phyloP scores from a whole-genome alignment of 2,329 filamentous ascomycete genomes.

The Trichoderma afroharzianum region DNA sequence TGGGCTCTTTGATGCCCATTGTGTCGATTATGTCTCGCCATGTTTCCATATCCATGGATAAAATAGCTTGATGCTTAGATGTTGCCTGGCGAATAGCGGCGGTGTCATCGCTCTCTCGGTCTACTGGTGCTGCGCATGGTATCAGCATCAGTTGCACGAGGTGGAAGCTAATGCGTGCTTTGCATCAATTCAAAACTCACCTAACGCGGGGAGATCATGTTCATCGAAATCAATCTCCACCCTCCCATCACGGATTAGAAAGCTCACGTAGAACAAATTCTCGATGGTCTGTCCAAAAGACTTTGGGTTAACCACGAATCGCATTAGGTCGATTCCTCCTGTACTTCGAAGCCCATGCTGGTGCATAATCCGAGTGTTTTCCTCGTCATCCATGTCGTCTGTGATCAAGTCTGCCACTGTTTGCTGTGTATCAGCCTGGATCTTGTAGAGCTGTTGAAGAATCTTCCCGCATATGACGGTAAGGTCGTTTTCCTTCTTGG shows the following conservation, averaged over 20 bases:
- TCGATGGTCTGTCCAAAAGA: slow-evolving; percentile 95
- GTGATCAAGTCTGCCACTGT: slow-evolving; percentile 42
- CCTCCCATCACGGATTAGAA: slow-evolving; percentile 82
- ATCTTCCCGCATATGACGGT: slow-evolving; percentile 77
- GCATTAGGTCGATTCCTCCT: slow-evolving; percentile 73
- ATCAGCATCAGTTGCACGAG: slow-evolving; percentile 20
- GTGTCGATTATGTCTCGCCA: slow-evolving; percentile 76
- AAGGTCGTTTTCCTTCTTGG: slow-evolving; percentile 73
- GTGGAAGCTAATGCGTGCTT: neutral
- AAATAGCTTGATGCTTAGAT: slow-evolving; percentile 77
- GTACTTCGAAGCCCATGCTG: slow-evolving; percentile 62
- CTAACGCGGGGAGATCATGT: slow-evolving; percentile 70
- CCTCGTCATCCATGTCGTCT: slow-evolving; percentile 45
- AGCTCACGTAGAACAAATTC: slow-evolving; percentile 95
- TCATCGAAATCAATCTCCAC: slow-evolving; percentile 72
- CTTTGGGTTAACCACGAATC: slow-evolving; percentile 83
- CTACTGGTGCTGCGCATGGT: slow-evolving; percentile 30
- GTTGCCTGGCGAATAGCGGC: slow-evolving; percentile 48
- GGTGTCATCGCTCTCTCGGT: slow-evolving; percentile 45
- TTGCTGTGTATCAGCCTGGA: slow-evolving; percentile 46
- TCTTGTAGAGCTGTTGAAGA: slow-evolving; percentile 53
- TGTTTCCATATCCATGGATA: slow-evolving; percentile 79
- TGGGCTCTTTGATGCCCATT: slow-evolving; percentile 71
- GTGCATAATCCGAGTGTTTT: slow-evolving; percentile 55
- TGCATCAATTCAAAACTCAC: slow-evolving; percentile 52